phyloP scores from a whole-genome alignment of 2,329 filamentous ascomycete species.

The Fusarium compactum region DNA sequence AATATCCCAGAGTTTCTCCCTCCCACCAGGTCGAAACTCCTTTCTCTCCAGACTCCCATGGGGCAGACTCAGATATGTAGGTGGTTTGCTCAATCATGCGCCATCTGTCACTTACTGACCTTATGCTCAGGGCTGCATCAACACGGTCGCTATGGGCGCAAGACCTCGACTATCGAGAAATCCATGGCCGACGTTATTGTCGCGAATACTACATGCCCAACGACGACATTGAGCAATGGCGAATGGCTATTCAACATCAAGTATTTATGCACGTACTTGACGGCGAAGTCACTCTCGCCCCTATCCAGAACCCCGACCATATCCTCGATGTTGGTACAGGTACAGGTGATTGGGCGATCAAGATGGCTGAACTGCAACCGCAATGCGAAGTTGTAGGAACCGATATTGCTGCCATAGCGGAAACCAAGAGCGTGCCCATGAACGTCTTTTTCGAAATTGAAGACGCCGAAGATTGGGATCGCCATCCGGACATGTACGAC shows the following conservation, averaged over 20 bases:
- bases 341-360: conserved; percentile 64
- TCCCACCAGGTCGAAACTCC: conserved; percentile 54
- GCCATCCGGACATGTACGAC: conserved; percentile 64
- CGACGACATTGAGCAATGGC: conserved; percentile 73
- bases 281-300: conserved; percentile 59
- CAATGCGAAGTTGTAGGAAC: conserved; percentile 69
- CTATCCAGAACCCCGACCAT: conserved; percentile 54
- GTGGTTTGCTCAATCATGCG: conserved; percentile 46
- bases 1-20: conserved; percentile 54
- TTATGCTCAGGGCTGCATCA: conserved; percentile 53
- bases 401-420: conserved; percentile 68
- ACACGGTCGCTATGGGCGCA: conserved; percentile 63
- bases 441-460: conserved; percentile 72
- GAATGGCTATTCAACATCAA: conserved; percentile 71
- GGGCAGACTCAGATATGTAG: conserved; percentile 54
- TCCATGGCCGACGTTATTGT: conserved; percentile 73
- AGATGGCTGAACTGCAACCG: conserved; percentile 66
- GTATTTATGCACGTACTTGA: conserved; percentile 67
- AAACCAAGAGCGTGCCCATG: conserved; percentile 66
- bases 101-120: conserved; percentile 7
- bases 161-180: conserved; percentile 67
- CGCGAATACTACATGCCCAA: conserved; percentile 74
- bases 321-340: conserved; percentile 71
- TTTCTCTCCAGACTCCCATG: conserved; percentile 47
- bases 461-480: conserved; percentile 71